A percentile compares a stretch with the other conserved stretches of the same genome.
Conservation (phyloP, 2,329 filamentous ascomycete genomes). For the Aureobasidium sp. region DNA sequence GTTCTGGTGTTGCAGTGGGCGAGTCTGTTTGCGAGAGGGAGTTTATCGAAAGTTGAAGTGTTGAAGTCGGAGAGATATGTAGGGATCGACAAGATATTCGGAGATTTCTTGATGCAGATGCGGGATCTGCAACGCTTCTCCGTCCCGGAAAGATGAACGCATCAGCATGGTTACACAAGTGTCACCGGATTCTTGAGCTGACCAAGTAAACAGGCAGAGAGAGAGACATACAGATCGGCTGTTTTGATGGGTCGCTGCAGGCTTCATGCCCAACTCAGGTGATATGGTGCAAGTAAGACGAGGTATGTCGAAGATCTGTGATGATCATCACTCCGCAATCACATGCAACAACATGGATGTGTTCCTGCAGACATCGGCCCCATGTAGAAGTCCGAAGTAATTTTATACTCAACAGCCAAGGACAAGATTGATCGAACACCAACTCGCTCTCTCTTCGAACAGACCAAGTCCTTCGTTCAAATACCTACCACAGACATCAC, state of each 20-base stretch:
- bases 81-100: constrained; percentile 4
- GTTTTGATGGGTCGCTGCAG: background rate
- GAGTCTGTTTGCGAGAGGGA: background rate
- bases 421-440: background rate
- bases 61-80: background rate
- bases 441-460: background rate
- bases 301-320: background rate
- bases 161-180: background rate
- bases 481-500: background rate
- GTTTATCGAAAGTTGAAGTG: background rate
- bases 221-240: background rate
- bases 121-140: constrained; percentile 7
- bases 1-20: too few species aligned
- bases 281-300: background rate
- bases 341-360: constrained; percentile 2
- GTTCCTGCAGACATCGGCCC: constrained; percentile 13
- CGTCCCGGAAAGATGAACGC: background rate
- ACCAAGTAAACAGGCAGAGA: background rate
- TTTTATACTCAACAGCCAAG: background rate
- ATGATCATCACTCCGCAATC: background rate
- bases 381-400: constrained; percentile 5
- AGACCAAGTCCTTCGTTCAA: background rate
- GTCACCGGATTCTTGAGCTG: background rate
- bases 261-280: background rate
- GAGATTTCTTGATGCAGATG: constrained; percentile 9